A percentile compares a stretch with the other conserved stretches of the same genome.
phyloP scores from a whole-genome alignment of 805 yeast species.

The Starmerella etchellsii region DNA sequence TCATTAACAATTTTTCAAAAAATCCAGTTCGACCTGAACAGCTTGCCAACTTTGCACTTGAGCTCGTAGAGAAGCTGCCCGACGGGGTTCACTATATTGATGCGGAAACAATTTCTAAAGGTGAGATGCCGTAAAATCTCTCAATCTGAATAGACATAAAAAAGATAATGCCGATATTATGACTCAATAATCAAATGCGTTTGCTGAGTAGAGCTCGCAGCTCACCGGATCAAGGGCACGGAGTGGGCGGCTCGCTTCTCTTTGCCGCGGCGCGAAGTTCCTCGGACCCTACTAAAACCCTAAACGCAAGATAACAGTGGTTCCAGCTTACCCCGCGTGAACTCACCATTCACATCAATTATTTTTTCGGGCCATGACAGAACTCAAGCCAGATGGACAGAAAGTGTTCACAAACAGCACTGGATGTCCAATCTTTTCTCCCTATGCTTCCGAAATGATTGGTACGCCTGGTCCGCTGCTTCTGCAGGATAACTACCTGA shows the following conservation, averaged over 20 bases:
- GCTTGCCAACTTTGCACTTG: conserved; percentile 45
- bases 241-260: no score
- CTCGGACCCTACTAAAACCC: no score
- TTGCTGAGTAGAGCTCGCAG: no score
- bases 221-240: no score
- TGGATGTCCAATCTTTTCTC: conserved; percentile 45
- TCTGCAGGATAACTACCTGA: conserved; percentile 44
- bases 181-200: no score
- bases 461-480: conserved; percentile 47
- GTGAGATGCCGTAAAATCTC: no score
- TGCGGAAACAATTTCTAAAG: conserved; percentile 13
- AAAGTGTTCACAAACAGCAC: conserved; percentile 36
- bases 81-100: conserved; percentile 20
- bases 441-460: conserved; percentile 41
- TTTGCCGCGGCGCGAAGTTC: no score
- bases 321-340: no score
- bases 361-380: conserved; percentile 11
- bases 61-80: conserved; percentile 28
- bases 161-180: no score
- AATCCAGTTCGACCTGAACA: conserved; percentile 52
- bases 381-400: conserved; percentile 16
- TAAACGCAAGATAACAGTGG: no score
- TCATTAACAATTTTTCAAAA: conserved; percentile 26
- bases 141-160: no score
- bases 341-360: no score